Percentiles rank a stretch among this genome's conserved stretches.
Evolutionary conservation across 2,329 filamentous ascomycete species (phyloP).

Genomic region (Apiospora phragmitis): DNA sequence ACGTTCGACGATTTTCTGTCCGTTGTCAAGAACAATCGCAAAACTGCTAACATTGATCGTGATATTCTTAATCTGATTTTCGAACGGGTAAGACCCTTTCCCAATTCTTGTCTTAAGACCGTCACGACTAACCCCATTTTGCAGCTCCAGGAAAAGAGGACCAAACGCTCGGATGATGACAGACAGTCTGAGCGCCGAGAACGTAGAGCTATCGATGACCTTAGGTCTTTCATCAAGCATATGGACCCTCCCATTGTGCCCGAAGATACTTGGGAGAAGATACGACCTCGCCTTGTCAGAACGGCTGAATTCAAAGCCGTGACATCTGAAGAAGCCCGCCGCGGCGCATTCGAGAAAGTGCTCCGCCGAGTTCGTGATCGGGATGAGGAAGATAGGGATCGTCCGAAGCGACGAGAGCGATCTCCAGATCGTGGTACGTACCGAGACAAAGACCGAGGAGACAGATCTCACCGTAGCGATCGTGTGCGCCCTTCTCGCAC

Average conservation of each 20-base stretch:
- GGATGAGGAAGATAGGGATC: conserved; percentile 78
- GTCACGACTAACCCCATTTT: not conserved
- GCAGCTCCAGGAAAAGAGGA: conserved; percentile 80
- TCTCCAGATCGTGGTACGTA: conserved; percentile 54
- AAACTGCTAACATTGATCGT: conserved; percentile 82
- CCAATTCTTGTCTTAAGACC: not conserved
- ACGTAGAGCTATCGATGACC: conserved; percentile 78
- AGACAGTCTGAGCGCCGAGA: conserved; percentile 83
- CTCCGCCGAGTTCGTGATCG: conserved; percentile 89
- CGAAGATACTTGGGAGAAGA: conserved; percentile 85
- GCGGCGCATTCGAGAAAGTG: conserved; percentile 86
- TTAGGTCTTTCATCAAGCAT: conserved; percentile 85
- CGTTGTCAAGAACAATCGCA: conserved; percentile 81
- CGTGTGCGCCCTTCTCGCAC: conserved; percentile 59
- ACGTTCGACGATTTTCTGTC: conserved; percentile 84
- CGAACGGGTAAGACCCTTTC: conserved; percentile 60
- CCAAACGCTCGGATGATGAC: conserved; percentile 74
- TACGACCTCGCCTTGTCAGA: conserved; percentile 77
- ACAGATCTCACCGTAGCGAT: conserved; percentile 61
- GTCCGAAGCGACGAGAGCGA: conserved; percentile 59
- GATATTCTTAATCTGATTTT: conserved; percentile 82
- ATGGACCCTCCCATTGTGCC: conserved; percentile 79
- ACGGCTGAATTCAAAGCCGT: conserved; percentile 83
- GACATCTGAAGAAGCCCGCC: conserved; percentile 78
- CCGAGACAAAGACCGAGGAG: conserved; percentile 63